Percentiles rank a stretch among this genome's conserved stretches.
These are phyloP conservation scores for Sodiomyces alkalinus DNA, from an alignment of 2,329 filamentous ascomycete genomes.

Conservation along the genomic window DNA sequence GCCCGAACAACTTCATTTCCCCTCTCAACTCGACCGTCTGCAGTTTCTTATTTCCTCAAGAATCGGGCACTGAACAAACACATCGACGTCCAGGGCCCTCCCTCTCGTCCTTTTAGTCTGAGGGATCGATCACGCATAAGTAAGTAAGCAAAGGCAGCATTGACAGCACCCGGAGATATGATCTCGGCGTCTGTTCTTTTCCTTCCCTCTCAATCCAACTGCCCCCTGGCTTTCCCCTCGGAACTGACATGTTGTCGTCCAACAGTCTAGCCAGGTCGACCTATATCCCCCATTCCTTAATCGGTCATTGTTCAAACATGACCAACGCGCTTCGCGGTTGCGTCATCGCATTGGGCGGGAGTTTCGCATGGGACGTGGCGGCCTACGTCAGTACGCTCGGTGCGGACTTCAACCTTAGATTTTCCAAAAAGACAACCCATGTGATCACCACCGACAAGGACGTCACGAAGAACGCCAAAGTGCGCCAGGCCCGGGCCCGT, in stretches of 20 bases:
- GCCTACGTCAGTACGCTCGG: conserved; percentile 31
- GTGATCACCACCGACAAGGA: conserved; percentile 41
- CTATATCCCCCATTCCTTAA: not conserved
- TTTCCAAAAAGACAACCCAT: conserved; percentile 37
- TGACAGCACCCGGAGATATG: not conserved
- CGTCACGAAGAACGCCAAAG: conserved; percentile 35
- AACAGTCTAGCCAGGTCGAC: no score
- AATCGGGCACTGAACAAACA: no score
- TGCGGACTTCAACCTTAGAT: conserved; percentile 26
- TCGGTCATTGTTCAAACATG: not conserved
- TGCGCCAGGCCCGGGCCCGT: conserved; percentile 28
- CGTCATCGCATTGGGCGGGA: conserved; percentile 43
- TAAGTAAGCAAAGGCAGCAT: no score
- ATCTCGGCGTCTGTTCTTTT: not conserved
- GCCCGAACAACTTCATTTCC: no score
- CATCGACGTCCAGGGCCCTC: no score
- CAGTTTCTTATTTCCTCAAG: no score
- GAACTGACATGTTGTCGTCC: no score
- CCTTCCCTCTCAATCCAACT: not conserved
- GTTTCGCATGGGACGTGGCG: no score
- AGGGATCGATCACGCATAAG: not conserved
- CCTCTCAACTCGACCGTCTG: no score
- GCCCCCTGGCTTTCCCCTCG: no score
- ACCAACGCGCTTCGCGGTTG: conserved; percentile 26
- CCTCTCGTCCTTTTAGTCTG: not conserved